These are phyloP conservation scores for Diversispora eburnea DNA, from an alignment of 192 early-diverging fungal genomes.

Conservation along the genomic window DNA sequence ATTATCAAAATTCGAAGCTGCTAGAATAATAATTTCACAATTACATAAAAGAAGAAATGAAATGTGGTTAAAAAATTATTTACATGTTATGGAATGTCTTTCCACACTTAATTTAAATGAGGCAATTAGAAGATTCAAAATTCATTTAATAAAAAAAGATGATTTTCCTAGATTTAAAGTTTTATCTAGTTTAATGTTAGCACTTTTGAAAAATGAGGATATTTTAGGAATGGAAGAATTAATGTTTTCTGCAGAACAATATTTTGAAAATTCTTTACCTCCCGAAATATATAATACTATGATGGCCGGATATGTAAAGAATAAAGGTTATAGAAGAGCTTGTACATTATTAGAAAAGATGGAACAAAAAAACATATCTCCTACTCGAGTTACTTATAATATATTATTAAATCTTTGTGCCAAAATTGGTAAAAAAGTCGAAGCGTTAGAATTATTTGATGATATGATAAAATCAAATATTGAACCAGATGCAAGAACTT, in stretches of 20 bases:
- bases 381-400: slow-evolving; percentile 11
- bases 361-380: slow-evolving; percentile 5
- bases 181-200: not conserved
- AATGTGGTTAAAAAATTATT: slow-evolving; percentile 2
- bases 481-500: not conserved
- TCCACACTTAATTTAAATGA: not conserved
- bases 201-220: not conserved
- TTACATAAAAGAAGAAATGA: too few relatives aligned
- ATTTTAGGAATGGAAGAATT: not conserved
- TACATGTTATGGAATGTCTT: not conserved
- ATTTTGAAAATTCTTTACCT: not conserved
- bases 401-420: slow-evolving; percentile 11
- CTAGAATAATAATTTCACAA: too few relatives aligned
- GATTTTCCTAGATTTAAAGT: not conserved
- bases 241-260: not conserved
- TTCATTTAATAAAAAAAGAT: not conserved
- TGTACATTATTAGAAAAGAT: slow-evolving; percentile 6
- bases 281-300: slow-evolving; percentile 14
- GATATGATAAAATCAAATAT: not conserved
- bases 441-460: not conserved
- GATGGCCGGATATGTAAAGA: not conserved
- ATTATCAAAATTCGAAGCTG: too few relatives aligned
- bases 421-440: not conserved
- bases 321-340: not conserved
- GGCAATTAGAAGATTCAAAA: not conserved